These are phyloP conservation scores for Meira nashicola DNA, from an alignment of 1,284 basidiomycete genomes.

Conservation along the genomic window DNA sequence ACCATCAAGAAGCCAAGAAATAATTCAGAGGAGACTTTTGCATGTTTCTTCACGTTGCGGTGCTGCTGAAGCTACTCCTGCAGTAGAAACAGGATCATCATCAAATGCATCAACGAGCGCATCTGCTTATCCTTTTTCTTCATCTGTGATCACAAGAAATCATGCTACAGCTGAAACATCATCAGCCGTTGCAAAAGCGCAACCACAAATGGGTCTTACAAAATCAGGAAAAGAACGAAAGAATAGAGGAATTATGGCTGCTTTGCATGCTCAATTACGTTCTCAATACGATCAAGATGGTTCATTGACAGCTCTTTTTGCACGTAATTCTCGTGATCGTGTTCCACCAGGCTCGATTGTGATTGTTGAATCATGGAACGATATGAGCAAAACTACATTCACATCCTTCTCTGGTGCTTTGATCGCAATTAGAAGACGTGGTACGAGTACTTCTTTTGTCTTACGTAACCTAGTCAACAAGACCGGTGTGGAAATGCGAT, in stretches of 20 bases:
- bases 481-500: conserved; percentile 50
- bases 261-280: conserved; percentile 37
- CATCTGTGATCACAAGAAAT: too few relatives aligned
- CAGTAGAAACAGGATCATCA: too few relatives aligned
- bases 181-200: conserved; percentile 26
- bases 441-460: conserved; percentile 46
- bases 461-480: conserved; percentile 48
- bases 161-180: conserved; percentile 20
- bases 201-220: neutral
- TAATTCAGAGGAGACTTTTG: too few relatives aligned
- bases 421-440: conserved; percentile 44
- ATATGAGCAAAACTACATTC: conserved; percentile 32
- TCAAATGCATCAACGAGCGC: too few relatives aligned
- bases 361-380: conserved; percentile 47
- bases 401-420: conserved; percentile 48
- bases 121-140: too few relatives aligned
- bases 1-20: too few relatives aligned
- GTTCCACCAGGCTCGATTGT: conserved; percentile 48
- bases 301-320: conserved; percentile 42
- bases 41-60: too few relatives aligned
- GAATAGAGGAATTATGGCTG: conserved; percentile 39
- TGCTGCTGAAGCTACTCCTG: too few relatives aligned
- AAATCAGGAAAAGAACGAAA: neutral
- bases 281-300: conserved; percentile 38
- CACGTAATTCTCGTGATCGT: conserved; percentile 32